phyloP scores from a whole-genome alignment of 371 early-diverging fungal species.

The Mortierella sp. region DNA sequence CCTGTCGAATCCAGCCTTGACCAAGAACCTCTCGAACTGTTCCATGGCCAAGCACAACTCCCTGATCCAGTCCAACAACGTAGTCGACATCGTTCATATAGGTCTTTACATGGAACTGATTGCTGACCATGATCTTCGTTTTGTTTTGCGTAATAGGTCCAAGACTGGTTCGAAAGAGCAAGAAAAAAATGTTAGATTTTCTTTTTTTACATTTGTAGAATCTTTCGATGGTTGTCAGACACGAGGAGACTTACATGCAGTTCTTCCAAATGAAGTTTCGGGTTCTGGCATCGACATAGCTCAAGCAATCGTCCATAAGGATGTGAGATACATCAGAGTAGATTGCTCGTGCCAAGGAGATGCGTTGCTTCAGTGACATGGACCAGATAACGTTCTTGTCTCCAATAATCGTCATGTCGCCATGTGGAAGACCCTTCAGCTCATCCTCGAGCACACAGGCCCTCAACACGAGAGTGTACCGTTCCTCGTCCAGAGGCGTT shows the following conservation, averaged over 20 bases:
- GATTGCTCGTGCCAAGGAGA: slow-evolving; percentile 47
- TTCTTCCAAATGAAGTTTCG: slow-evolving; percentile 52
- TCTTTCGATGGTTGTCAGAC: neutral
- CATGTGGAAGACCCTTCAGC: slow-evolving; percentile 44
- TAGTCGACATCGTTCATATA: slow-evolving; percentile 50
- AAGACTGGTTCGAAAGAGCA: slow-evolving; percentile 10
- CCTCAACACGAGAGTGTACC: slow-evolving; percentile 69
- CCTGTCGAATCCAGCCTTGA: slow-evolving; percentile 54
- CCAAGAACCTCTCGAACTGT: slow-evolving; percentile 37
- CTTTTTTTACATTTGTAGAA: neutral
- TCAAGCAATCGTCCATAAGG: slow-evolving; percentile 52
- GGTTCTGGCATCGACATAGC: slow-evolving; percentile 51
- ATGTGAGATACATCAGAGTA: slow-evolving; percentile 48
- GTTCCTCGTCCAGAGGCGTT: slow-evolving; percentile 56
- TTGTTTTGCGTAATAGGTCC: slow-evolving; percentile 44
- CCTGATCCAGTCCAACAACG: slow-evolving; percentile 54
- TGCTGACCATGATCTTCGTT: slow-evolving; percentile 43
- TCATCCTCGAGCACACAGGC: slow-evolving; percentile 71
- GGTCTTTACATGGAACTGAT: slow-evolving; percentile 49
- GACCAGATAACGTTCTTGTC: slow-evolving; percentile 52
- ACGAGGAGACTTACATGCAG: slow-evolving; percentile 31
- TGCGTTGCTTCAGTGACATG: slow-evolving; percentile 54
- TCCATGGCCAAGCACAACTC: slow-evolving; percentile 41
- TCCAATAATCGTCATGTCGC: slow-evolving; percentile 51
- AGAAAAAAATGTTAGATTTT: too few relatives aligned